phyloP scores from a whole-genome alignment of 768 basidiomycete species.

The Naganishia kalamii region DNA sequence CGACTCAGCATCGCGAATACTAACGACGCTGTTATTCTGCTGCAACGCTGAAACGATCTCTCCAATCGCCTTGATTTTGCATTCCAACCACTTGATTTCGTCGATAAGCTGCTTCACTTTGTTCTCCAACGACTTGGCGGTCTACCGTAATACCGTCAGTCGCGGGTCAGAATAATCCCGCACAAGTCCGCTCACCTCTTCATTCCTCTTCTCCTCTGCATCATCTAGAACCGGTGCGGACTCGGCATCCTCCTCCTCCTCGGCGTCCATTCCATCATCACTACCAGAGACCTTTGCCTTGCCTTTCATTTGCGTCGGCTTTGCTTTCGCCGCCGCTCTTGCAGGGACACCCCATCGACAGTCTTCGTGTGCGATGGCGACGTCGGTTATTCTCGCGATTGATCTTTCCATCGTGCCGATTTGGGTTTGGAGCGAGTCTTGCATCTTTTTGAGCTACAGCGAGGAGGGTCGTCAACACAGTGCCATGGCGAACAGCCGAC shows the following conservation, averaged over 20 bases:
- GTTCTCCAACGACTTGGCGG: neutral
- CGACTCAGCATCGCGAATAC: neutral
- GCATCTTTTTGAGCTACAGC: neutral
- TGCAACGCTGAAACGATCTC: neutral
- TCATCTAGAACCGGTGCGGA: neutral
- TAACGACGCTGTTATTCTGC: neutral
- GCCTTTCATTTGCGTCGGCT: neutral
- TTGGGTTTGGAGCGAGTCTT: neutral
- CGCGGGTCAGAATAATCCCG: neutral
- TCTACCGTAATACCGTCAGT: neutral
- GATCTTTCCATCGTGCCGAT: neutral
- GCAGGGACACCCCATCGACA: neutral
- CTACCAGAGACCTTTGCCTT: neutral
- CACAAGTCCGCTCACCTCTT: neutral
- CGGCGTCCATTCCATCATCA: conserved; percentile 24
- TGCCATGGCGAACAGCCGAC: neutral
- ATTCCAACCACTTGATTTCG: neutral
- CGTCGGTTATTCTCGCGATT: conserved; percentile 10
- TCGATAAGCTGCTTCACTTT: conserved; percentile 13
- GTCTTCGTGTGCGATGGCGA: conserved; percentile 1
- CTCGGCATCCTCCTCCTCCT: neutral
- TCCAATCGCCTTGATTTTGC: neutral
- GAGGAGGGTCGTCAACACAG: neutral
- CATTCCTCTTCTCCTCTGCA: conserved; percentile 14
- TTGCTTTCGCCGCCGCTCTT: neutral